Percentiles rank a stretch among this genome's conserved stretches.
Evolutionary conservation across 2,329 filamentous ascomycete genomes (phyloP).

Genomic region (Ophiostoma piceae): DNA sequence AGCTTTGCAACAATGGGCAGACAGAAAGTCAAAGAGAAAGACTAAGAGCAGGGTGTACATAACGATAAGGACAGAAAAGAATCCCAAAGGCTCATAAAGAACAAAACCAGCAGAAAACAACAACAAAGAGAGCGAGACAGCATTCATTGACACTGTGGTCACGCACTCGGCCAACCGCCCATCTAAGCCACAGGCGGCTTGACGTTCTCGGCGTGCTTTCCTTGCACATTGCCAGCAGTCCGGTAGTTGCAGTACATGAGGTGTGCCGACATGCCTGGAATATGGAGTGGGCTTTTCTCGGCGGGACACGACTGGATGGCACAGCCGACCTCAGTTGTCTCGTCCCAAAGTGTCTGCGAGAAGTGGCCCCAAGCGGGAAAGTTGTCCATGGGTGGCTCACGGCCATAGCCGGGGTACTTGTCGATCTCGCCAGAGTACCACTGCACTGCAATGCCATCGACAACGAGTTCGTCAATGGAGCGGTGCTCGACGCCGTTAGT

Average conservation of each 20-base stretch:
- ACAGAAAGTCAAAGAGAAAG: not conserved
- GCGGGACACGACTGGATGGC: not conserved
- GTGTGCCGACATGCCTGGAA: not conserved
- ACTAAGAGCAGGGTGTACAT: not conserved
- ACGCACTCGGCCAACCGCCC: no score
- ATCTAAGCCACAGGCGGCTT: not conserved
- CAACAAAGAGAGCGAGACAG: not conserved
- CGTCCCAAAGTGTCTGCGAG: not conserved
- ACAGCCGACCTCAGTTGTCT: not conserved
- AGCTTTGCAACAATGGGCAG: not conserved
- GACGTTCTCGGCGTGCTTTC: not conserved
- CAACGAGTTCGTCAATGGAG: not conserved
- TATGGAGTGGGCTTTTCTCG: not conserved
- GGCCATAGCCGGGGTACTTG: conserved; percentile 7
- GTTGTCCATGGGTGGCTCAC: not conserved
- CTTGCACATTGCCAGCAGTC: not conserved
- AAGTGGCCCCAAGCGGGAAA: not conserved
- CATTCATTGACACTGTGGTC: not conserved
- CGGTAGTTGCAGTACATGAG: conserved; percentile 9
- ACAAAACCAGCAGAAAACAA: not conserved
- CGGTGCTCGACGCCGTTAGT: not conserved
- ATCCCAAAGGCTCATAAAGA: not conserved
- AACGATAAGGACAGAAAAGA: no score
- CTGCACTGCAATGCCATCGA: not conserved
- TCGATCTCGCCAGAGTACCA: not conserved